These are phyloP conservation scores for Labyrinthula sp. DNA, from an alignment of 352 stramenopile genomes.

Conservation along the genomic window DNA sequence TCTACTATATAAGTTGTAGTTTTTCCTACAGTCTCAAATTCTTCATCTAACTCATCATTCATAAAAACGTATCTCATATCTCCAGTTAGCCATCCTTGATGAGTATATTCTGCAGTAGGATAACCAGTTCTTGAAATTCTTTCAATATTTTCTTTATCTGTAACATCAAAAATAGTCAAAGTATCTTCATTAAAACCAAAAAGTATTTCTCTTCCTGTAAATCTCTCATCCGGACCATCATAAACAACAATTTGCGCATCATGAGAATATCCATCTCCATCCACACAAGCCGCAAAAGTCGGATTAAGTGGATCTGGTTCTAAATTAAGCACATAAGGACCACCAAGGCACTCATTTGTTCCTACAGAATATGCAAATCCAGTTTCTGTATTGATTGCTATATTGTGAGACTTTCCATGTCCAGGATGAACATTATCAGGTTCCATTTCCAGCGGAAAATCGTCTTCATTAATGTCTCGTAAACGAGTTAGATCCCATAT, in stretches of 20 bases:
- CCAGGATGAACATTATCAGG: too few species aligned
- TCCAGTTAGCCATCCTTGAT: conserved; percentile 35
- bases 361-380: conserved; percentile 15
- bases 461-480: conserved; percentile 11
- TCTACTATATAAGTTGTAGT: neutral
- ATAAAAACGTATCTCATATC: conserved; percentile 30
- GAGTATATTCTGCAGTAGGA: conserved; percentile 19
- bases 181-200: conserved; percentile 31
- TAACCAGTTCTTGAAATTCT: conserved; percentile 16
- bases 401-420: conserved; percentile 33
- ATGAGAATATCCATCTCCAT: conserved; percentile 29
- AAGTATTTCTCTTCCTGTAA: conserved; percentile 20
- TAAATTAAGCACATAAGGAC: conserved; percentile 30
- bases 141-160: conserved; percentile 24
- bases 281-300: conserved; percentile 11
- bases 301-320: conserved; percentile 6
- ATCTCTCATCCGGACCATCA: conserved; percentile 25
- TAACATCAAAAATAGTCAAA: conserved; percentile 33
- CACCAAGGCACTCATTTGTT: conserved; percentile 18
- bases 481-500: conserved; percentile 33
- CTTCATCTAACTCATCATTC: conserved; percentile 32
- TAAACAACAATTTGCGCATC: conserved; percentile 34
- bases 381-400: conserved; percentile 29
- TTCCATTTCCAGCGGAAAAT: too few species aligned
- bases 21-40: neutral